These are phyloP conservation scores for Cyberlindnera sargentensis DNA, from an alignment of 805 yeast species.

Conservation along the genomic window DNA sequence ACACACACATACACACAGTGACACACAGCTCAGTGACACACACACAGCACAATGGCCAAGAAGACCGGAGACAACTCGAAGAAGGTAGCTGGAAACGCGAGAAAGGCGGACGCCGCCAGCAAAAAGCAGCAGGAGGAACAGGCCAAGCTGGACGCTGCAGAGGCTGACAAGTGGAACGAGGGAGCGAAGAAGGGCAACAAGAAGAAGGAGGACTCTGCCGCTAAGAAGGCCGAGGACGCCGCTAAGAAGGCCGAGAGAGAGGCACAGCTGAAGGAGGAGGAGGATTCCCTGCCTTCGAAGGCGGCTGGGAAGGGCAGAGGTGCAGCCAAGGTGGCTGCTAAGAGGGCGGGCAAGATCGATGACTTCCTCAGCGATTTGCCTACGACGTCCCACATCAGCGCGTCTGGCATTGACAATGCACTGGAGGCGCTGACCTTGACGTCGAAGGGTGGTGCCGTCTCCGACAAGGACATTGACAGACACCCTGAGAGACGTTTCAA, in stretches of 20 bases:
- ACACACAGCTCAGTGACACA: neutral
- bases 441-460: constrained; percentile 46
- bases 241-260: constrained; percentile 81
- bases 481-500: constrained; percentile 88
- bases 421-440: constrained; percentile 71
- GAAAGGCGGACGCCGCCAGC: constrained; percentile 57
- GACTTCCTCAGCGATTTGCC: constrained; percentile 52
- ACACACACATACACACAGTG: no score
- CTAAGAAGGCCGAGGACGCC: constrained; percentile 69
- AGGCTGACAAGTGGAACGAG: constrained; percentile 60
- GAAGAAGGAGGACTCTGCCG: constrained; percentile 63
- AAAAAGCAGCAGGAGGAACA: constrained; percentile 48
- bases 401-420: constrained; percentile 72
- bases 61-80: constrained; percentile 43
- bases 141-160: constrained; percentile 41
- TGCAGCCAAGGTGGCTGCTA: constrained; percentile 57
- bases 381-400: constrained; percentile 49
- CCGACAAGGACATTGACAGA: constrained; percentile 61
- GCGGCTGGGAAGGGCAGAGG: constrained; percentile 56
- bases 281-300: constrained; percentile 54
- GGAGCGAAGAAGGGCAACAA: constrained; percentile 64
- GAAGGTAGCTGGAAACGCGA: constrained; percentile 58
- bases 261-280: constrained; percentile 55
- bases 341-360: constrained; percentile 55
- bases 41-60: constrained; percentile 35